Conservation (phyloP, 176 grass and related monocot genomes). For the Cymbopogon citratus region DNA sequence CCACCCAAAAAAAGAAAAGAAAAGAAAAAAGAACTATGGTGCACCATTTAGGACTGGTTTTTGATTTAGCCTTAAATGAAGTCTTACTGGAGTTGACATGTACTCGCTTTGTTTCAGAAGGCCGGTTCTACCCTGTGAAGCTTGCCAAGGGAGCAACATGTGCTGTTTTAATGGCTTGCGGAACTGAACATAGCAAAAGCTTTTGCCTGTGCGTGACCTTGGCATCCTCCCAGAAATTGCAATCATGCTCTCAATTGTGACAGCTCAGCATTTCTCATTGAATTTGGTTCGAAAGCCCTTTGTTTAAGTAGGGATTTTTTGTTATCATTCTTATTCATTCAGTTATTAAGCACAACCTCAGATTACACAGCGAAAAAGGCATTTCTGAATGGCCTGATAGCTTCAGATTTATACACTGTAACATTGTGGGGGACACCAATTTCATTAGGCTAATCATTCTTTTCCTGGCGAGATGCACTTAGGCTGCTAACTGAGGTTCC, state of each 20-base stretch:
- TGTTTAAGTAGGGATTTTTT: conserved; percentile 38
- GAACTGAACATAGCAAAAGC: conserved; percentile 50
- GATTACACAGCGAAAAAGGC: conserved; percentile 17
- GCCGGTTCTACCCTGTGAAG: conserved; percentile 20
- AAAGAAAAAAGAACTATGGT: conserved; percentile 3
- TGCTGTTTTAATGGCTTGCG: conserved; percentile 36
- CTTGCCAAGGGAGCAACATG: conserved; percentile 37
- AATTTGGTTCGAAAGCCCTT: conserved; percentile 31
- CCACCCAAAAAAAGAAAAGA: neutral
- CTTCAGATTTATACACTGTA: conserved; percentile 36
- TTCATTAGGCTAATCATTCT: conserved; percentile 28
- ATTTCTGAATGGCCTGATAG: conserved; percentile 29
- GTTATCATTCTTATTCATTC: conserved; percentile 39
- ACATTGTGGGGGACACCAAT: conserved; percentile 16
- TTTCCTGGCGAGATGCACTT: neutral
- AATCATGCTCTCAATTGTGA: conserved; percentile 1
- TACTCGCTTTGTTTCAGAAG: conserved; percentile 41
- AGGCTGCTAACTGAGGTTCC: neutral
- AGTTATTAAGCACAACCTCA: conserved; percentile 23
- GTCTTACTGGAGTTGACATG: conserved; percentile 28
- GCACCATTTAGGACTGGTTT: neutral
- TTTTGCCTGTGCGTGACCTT: conserved; percentile 29
- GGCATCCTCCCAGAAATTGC: conserved; percentile 25
- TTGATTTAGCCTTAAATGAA: conserved; percentile 7
- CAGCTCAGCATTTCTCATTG: conserved; percentile 24